These are phyloP conservation scores for Apiotrichum laibachii DNA, from an alignment of 1,284 basidiomycete species.

Conservation along the genomic window DNA sequence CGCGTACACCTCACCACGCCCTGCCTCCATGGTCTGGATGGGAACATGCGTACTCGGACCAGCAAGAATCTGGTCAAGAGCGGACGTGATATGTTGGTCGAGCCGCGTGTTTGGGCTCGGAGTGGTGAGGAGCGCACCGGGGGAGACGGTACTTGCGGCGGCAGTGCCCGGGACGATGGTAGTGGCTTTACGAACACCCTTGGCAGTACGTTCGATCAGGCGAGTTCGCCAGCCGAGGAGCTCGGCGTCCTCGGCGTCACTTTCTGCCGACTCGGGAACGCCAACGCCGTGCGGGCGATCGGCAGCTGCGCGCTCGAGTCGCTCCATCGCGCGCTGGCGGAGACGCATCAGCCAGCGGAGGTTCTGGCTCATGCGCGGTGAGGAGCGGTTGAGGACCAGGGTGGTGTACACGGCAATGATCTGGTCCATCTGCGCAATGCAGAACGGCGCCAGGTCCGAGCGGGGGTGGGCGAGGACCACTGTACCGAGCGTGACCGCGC, in stretches of 20 bases:
- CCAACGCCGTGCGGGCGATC: neutral
- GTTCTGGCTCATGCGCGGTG: constrained; percentile 25
- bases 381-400: constrained; percentile 21
- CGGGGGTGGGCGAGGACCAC: constrained; percentile 30
- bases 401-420: constrained; percentile 27
- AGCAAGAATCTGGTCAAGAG: constrained; percentile 3
- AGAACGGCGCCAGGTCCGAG: constrained; percentile 27
- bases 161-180: constrained; percentile 3
- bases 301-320: constrained; percentile 10
- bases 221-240: constrained; percentile 34
- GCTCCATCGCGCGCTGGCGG: constrained; percentile 16
- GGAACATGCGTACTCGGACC: neutral
- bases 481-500: constrained; percentile 35
- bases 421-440: constrained; percentile 28
- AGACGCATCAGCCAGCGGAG: constrained; percentile 32
- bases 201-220: constrained; percentile 27
- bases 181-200: constrained; percentile 6
- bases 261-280: neutral
- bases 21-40: neutral
- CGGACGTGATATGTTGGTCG: constrained; percentile 6
- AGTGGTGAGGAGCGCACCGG: neutral
- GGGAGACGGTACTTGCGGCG: neutral
- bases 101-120: constrained; percentile 10
- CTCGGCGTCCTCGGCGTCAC: constrained; percentile 22
- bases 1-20: constrained; percentile 1